Conservation (phyloP, 768 basidiomycete species). For the Collybiopsis luxurians region DNA sequence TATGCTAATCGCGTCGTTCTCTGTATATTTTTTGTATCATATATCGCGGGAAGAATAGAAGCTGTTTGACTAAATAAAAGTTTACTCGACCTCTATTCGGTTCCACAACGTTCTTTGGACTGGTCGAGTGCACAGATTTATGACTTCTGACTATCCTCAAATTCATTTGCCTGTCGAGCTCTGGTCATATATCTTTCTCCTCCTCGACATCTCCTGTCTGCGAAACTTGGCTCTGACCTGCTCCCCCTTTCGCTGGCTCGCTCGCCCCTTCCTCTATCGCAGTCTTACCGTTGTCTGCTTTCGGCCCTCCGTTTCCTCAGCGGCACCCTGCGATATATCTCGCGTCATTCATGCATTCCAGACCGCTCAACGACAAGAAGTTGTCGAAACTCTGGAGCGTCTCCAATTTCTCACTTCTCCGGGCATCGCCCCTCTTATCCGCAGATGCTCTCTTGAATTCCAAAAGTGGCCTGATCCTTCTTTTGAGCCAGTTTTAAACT, state of each 20-base stretch:
- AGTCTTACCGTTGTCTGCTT: conserved; percentile 8
- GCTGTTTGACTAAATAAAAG: too few species aligned
- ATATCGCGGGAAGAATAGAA: too few species aligned
- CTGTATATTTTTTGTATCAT: not conserved
- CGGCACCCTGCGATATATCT: too few species aligned
- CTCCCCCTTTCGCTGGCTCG: conserved; percentile 5
- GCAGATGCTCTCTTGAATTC: conserved; percentile 7
- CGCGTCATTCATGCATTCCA: not conserved
- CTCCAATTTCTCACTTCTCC: conserved; percentile 11
- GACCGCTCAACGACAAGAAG: not conserved
- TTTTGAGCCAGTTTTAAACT: conserved; percentile 6
- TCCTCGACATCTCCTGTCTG: not conserved
- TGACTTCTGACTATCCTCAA: not conserved
- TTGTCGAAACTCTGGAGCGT: not conserved
- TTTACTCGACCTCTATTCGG: conserved; percentile 99
- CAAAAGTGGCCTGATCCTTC: conserved; percentile 6
- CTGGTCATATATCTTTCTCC: conserved; percentile 3
- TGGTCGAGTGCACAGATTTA: conserved; percentile 29
- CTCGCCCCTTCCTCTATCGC: not conserved
- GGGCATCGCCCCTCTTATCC: conserved; percentile 7
- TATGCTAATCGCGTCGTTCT: not conserved
- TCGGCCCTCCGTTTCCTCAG: too few species aligned
- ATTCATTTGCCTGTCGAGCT: conserved; percentile 4
- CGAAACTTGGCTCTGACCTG: conserved; percentile 7
- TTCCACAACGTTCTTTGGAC: conserved; percentile 82